Percentiles rank a stretch among this genome's conserved stretches.
Conservation (phyloP, 768 basidiomycete species). For the Brasilioporus rufonigricans region DNA sequence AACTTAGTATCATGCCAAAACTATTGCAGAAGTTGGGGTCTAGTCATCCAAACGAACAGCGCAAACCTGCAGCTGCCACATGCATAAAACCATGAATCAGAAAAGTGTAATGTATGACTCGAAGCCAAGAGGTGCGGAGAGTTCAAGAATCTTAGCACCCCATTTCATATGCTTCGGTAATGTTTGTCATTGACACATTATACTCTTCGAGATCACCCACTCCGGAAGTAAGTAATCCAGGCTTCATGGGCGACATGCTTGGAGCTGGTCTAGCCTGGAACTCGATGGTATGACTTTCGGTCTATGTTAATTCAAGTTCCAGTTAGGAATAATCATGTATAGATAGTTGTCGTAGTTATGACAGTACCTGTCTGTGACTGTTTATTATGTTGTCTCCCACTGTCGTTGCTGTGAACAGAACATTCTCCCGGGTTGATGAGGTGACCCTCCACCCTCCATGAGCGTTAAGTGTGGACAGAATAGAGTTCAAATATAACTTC, state of each 20-base stretch:
- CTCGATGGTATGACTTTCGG: slow-evolving; percentile 3
- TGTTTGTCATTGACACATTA: not conserved
- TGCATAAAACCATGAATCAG: not conserved
- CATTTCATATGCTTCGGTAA: not conserved
- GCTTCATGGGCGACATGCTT: not conserved
- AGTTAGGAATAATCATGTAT: not conserved
- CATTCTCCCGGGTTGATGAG: slow-evolving; percentile 3
- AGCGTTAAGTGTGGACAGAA: slow-evolving; percentile 23
- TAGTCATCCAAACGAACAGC: not conserved
- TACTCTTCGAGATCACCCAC: not conserved
- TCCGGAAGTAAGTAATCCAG: not conserved
- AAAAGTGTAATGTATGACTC: not conserved
- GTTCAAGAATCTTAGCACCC: not conserved
- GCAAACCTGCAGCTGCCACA: not conserved
- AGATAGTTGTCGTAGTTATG: not conserved
- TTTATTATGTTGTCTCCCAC: not conserved
- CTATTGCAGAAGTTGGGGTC: not conserved
- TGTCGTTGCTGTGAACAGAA: slow-evolving; percentile 4
- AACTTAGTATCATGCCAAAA: not conserved
- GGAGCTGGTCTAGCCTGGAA: not conserved
- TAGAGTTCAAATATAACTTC: slow-evolving; percentile 26
- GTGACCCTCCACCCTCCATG: slow-evolving; percentile 22
- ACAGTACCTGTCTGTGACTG: slow-evolving; percentile 8
- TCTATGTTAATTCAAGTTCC: not conserved
- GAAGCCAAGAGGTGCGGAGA: not conserved